Base-by-base conservation (phyloP, 2,329 filamentous ascomycete genomes). In the Hyphodiscus sp. region DNA sequence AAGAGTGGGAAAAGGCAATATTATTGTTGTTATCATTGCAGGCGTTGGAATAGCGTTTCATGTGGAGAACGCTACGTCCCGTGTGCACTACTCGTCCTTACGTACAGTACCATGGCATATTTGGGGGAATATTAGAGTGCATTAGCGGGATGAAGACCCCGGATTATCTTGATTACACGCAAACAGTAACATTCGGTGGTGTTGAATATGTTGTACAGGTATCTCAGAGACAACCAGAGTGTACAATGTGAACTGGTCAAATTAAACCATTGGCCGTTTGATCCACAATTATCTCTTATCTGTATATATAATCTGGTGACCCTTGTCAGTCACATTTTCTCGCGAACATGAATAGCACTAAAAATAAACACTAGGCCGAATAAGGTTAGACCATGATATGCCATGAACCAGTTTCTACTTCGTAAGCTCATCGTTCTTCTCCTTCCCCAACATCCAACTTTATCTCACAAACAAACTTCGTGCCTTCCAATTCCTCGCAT, bases 1-100 rank as follows among this genome's bases (percentile, higher is more conserved):
- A 38, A 33, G 38, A 16, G 26, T 6, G 6, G 6, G 18, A 29
- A 38, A 49, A 45, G 13, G 18, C 43, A 47, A 38, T 46, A 55
- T 48, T 10, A 26, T 10, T 7, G 29, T 38, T 38, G 16, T 4
- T 2, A 38, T 6, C 16, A n/a, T 38, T 20, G 30, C 38, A 13
- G 52, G 52, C 47, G 52, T 50, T 47, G 30, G 29, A 41, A 41
- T 26, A 20, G 38, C 41, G 26, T 45, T 47, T 26, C 13, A 30
- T 33, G 23, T 53, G 20, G 45, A 46, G 33, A n/a, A 5, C 33
- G 23, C 8, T 26, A 4, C 33, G 33, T 38, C 16, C 33, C 33
- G 33, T 15, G 33, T 13, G 33, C 33, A 38, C 13, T 38, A 38
- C 33, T 26, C 23, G 23, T n/a, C n/a, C n/a, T n/a, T n/a, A n/a